Conservation (phyloP, 2,329 filamentous ascomycete species). For the Scytalidium lignicola region DNA sequence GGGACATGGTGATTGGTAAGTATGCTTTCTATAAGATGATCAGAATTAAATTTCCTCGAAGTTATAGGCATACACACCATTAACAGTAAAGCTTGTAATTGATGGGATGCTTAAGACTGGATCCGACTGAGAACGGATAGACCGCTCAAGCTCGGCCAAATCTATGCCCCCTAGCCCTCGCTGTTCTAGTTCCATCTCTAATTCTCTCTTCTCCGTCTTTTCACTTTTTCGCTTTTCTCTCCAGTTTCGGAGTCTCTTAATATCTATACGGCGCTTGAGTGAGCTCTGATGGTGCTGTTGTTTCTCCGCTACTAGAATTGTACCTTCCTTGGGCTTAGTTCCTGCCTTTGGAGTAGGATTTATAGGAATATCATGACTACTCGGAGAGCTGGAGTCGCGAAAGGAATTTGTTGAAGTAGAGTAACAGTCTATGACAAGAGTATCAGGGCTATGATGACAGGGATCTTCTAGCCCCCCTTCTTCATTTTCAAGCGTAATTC, state of each 20-base stretch:
- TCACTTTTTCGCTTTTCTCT: slow-evolving; percentile 41
- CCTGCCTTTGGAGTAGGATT: neutral
- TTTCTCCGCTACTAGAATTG: neutral
- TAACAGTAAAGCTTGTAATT: neutral
- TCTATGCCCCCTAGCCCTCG: slow-evolving; percentile 37
- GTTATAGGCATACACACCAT: neutral
- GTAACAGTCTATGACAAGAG: neutral
- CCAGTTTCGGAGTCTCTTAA: slow-evolving; percentile 29
- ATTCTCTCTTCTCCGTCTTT: slow-evolving; percentile 29
- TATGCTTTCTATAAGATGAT: slow-evolving; percentile 6
- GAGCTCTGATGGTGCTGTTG: neutral
- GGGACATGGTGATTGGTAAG: slow-evolving; percentile 13
- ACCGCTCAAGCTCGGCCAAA: slow-evolving; percentile 8
- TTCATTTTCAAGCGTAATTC: neutral
- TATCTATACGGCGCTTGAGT: neutral
- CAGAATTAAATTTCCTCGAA: neutral
- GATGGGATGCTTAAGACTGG: neutral
- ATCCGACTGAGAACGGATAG: neutral
- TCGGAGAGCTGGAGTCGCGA: neutral
- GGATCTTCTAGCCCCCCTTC: neutral
- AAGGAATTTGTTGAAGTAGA: neutral
- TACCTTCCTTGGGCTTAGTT: neutral
- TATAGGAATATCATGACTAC: neutral
- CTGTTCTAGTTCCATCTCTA: slow-evolving; percentile 43
- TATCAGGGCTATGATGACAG: neutral